phyloP scores from a whole-genome alignment of 768 basidiomycete genomes.

The Xerocomus spinulosus region DNA sequence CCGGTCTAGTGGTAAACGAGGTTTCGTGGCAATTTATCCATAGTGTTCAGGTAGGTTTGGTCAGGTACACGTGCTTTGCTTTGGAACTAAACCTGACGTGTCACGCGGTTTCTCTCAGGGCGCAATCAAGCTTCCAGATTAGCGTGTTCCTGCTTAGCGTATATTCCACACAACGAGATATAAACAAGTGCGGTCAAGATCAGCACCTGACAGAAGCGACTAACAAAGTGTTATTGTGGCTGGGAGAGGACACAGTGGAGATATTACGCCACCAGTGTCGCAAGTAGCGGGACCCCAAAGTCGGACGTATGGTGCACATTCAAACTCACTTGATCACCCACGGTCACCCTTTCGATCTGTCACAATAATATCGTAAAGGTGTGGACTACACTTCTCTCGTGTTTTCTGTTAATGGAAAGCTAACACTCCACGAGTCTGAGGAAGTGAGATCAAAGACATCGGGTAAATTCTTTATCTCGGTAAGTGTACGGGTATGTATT shows the following conservation, averaged over 20 bases:
- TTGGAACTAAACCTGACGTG: not conserved
- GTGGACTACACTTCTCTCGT: slow-evolving; percentile 1
- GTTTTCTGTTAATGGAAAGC: slow-evolving; percentile 1
- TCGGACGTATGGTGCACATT: slow-evolving; percentile 6
- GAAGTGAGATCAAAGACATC: not conserved
- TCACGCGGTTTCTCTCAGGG: slow-evolving; percentile 10
- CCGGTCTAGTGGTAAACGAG: not conserved
- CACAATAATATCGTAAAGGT: slow-evolving; percentile 9
- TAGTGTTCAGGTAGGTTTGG: not conserved
- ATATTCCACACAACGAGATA: slow-evolving; percentile 25
- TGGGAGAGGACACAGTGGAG: not conserved
- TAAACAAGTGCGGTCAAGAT: slow-evolving; percentile 15
- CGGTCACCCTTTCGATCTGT: slow-evolving; percentile 8
- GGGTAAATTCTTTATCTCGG: slow-evolving; percentile 12
- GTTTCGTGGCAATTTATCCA: not conserved
- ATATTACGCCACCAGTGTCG: not conserved
- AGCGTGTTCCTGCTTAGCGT: slow-evolving; percentile 11
- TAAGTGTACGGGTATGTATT: not conserved
- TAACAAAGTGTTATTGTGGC: not conserved
- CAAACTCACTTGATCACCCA: slow-evolving; percentile 4
- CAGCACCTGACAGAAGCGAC: not conserved
- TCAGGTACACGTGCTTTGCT: slow-evolving; percentile 7
- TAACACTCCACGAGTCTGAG: slow-evolving; percentile 11
- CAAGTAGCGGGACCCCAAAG: not conserved
- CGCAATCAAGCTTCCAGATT: slow-evolving; percentile 19